Evolutionary conservation across 345 rosid genomes (phyloP).

Genomic region (Balakata baccata): DNA sequence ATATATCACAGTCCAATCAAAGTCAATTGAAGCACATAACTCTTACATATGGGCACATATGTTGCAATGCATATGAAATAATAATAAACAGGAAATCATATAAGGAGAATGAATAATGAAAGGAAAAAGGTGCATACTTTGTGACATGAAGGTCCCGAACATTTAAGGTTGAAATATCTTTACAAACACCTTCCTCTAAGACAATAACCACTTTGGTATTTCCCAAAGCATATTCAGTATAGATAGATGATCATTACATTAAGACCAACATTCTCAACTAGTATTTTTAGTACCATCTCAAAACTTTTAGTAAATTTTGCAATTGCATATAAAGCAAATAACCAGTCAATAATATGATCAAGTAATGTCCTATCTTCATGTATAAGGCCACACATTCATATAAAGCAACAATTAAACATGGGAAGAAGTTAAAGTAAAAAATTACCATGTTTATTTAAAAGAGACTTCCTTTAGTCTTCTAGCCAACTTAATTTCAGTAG

Average conservation of each 20-base stretch:
- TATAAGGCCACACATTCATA: background rate
- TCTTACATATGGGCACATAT: background rate
- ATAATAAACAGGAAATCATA: background rate
- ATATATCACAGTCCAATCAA: background rate
- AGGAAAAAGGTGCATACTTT: constrained; percentile 46
- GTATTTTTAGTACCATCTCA: constrained; percentile 87
- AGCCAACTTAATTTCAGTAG: constrained; percentile 93
- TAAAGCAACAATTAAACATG: background rate
- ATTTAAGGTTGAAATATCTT: constrained; percentile 57
- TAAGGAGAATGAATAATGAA: background rate
- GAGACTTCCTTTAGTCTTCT: constrained; percentile 89
- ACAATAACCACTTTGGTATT: constrained; percentile 81
- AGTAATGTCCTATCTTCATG: background rate
- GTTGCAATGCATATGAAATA: background rate
- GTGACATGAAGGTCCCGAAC: constrained; percentile 92
- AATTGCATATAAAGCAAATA: constrained; percentile 52
- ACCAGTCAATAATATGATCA: too few relatives aligned
- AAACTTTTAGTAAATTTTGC: constrained; percentile 94
- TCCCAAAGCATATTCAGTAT: constrained; percentile 89
- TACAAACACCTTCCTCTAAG: constrained; percentile 75
- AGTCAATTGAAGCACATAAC: background rate
- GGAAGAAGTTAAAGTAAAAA: background rate
- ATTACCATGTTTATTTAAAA: constrained; percentile 87
- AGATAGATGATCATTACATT: constrained; percentile 83
- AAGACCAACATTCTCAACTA: constrained; percentile 95